Percentiles rank a stretch among this genome's conserved stretches.
These are phyloP conservation scores for Metschnikowia noctiluminum DNA, from an alignment of 805 yeast species.

Conservation along the genomic window DNA sequence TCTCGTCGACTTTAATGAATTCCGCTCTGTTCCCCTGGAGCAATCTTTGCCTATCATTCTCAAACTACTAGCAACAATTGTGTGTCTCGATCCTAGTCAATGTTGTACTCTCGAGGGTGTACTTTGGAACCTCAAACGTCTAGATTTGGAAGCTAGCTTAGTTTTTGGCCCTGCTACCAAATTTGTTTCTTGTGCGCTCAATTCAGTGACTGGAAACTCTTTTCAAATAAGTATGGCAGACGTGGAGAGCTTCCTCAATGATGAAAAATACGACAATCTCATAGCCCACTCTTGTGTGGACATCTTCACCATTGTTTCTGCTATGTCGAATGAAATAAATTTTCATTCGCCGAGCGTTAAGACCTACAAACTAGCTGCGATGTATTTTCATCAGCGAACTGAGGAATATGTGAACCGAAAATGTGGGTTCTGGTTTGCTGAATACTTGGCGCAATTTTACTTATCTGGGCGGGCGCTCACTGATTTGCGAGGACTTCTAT, in stretches of 20 bases:
- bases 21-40: background rate
- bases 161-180: constrained; percentile 2
- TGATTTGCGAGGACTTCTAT: background rate
- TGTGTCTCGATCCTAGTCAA: background rate
- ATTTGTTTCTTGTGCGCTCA: background rate
- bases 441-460: constrained; percentile 14
- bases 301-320: constrained; percentile 1
- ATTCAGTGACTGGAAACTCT: background rate
- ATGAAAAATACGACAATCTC: background rate
- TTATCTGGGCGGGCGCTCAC: constrained; percentile 9
- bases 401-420: background rate
- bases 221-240: constrained; percentile 1
- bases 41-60: constrained; percentile 1
- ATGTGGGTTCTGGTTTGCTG: constrained; percentile 10
- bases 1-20: constrained; percentile 4
- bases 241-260: constrained; percentile 4
- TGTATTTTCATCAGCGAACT: constrained; percentile 1
- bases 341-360: background rate
- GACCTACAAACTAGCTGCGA: background rate
- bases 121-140: background rate
- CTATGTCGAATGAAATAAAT: background rate
- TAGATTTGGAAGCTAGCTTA: background rate
- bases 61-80: constrained; percentile 7
- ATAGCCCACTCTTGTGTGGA: background rate
- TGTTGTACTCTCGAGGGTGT: background rate